Evolutionary conservation across 1,284 basidiomycete species (phyloP).

Genomic region (Ganoderma leucocontextum): DNA sequence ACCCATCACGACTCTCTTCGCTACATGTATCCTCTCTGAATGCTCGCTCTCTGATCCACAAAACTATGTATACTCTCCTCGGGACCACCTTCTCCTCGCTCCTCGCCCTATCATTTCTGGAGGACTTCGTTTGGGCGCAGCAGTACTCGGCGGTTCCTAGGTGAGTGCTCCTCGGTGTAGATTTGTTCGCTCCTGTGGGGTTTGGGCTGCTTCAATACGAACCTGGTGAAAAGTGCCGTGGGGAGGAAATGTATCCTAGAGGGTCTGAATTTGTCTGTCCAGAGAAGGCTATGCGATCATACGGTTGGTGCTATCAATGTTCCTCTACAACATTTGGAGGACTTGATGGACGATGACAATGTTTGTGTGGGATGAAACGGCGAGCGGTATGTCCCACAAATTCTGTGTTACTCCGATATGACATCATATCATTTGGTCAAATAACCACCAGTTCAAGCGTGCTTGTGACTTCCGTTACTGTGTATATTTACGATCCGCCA

Average conservation of each 20-base stretch:
- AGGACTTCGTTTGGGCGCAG: constrained; percentile 29
- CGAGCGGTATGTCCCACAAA: not conserved
- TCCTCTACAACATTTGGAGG: not conserved
- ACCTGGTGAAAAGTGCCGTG: not conserved
- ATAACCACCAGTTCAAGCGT: not conserved
- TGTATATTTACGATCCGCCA: not conserved
- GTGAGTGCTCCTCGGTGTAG: constrained; percentile 27
- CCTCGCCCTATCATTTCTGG: constrained; percentile 28
- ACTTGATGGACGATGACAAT: not conserved
- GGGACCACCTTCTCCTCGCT: constrained; percentile 23
- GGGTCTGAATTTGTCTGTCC: not conserved
- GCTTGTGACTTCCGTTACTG: not conserved
- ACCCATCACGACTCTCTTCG: constrained; percentile 31
- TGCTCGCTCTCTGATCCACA: constrained; percentile 12
- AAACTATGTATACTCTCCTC: constrained; percentile 33
- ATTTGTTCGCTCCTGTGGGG: not conserved
- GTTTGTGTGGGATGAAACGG: not conserved
- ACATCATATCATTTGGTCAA: not conserved
- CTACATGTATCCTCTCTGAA: constrained; percentile 33
- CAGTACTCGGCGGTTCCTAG: constrained; percentile 39
- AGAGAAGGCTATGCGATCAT: not conserved
- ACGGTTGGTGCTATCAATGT: not conserved
- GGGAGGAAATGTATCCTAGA: not conserved
- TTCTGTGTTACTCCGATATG: not conserved
- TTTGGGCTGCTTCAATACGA: not conserved